Evolutionary conservation across 345 rosid genomes (phyloP).

Genomic region (Geranium rotundifolium): DNA sequence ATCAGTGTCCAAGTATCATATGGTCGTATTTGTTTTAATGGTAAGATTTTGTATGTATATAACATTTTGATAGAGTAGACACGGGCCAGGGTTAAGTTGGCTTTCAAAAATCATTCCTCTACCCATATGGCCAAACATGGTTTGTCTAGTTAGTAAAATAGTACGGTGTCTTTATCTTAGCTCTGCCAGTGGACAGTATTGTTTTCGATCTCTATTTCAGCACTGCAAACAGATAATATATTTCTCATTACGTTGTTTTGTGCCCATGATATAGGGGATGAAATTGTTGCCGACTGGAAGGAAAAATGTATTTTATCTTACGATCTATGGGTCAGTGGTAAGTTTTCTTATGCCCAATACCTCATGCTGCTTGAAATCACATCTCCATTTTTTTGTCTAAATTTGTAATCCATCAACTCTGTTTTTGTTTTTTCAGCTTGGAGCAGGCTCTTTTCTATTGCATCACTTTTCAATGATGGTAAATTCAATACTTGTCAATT

Average conservation of each 20-base stretch:
- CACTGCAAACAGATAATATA: neutral
- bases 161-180: neutral
- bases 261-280: conserved; percentile 45
- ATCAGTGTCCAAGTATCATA: neutral
- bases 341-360: conserved; percentile 17
- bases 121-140: neutral
- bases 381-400: neutral
- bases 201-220: neutral
- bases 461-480: conserved; percentile 74
- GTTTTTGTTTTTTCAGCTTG: conserved; percentile 40
- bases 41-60: no score
- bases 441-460: conserved; percentile 70
- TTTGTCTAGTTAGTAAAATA: neutral
- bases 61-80: neutral
- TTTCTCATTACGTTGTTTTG: neutral
- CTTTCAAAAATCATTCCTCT: neutral
- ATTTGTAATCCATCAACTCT: conserved; percentile 3
- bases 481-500: conserved; percentile 59
- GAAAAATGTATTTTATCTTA: conserved; percentile 51
- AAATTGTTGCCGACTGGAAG: conserved; percentile 64
- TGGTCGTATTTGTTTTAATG: no score
- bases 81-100: neutral
- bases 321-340: conserved; percentile 60
- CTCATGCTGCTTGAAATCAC: conserved; percentile 1
- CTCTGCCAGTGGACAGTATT: neutral